Base-by-base conservation (phyloP, 495 filamentous ascomycete genomes). In the Cercophora samala region DNA sequence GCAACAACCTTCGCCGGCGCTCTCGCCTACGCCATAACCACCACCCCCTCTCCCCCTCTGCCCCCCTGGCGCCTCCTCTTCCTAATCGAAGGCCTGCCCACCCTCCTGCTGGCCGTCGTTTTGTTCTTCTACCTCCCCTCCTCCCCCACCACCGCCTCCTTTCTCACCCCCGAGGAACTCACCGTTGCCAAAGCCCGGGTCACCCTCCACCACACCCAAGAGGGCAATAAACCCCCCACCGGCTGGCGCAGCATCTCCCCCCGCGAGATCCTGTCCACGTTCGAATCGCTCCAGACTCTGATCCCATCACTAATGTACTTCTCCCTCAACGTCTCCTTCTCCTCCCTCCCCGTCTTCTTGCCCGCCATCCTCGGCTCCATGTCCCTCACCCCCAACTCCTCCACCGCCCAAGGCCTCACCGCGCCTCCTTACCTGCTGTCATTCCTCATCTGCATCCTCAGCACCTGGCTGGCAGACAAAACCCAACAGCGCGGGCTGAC, bases 281-380 rank as follows among this genome's bases (percentile, higher is more conserved):
- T 92, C 5, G 65, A 82, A 21, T 88, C 91, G 72, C 70, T 81
- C 3, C 91, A 92, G 76, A 86, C 84, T 63, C 73, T 76, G 74
- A 69, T 80, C 8, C 73, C 74, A 6, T 71, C 74, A 0, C 58
- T 81, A 13, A 82, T 79, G 81, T 86, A 82, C 71, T 86, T 86
- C 67, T 83, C 83, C 67, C 84, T 82, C 71, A 87, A 87, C 63
- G 82, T 86, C 56, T 83, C 89, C 65, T 96, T 93, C 76, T 88
- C 90, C n/a, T 93, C 90, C 5, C 84, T 97, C 87, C 91, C 92
- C 4, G 90, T 93, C 19, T 97, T 94, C 73, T 81, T 97, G 3
- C 93, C 92, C 0, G 93, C 90, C 6, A 92, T 96, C 68, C 82
- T 93, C 24, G 84, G 86, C 58, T 82, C 87, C 21, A 93, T 94